A percentile compares a stretch with the other conserved stretches of the same genome.
Evolutionary conservation across 257 asterid species (phyloP).

Genomic region (Solanum chmielewskii): DNA sequence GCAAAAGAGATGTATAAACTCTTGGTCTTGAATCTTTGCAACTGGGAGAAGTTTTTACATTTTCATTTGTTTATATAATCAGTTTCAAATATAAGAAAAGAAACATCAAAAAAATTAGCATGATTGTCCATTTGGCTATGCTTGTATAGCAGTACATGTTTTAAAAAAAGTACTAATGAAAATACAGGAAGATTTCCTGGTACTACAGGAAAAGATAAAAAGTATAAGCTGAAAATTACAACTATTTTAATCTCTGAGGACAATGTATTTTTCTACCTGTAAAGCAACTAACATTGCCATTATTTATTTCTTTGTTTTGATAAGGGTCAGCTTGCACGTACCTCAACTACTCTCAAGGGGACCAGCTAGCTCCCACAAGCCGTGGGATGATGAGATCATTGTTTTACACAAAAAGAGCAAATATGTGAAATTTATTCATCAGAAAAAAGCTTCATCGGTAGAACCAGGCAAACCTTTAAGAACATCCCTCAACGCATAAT

Average conservation of each 20-base stretch:
- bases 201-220: not conserved
- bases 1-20: too few relatives aligned
- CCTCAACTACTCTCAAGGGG: not conserved
- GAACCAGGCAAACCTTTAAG: slow-evolving; percentile 74
- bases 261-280: not conserved
- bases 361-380: not conserved
- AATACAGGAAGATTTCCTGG: not conserved
- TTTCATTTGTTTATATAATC: not conserved
- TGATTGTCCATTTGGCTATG: not conserved
- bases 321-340: not conserved
- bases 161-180: not conserved
- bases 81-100: not conserved
- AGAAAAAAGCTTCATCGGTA: slow-evolving; percentile 16
- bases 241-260: too few relatives aligned
- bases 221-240: not conserved
- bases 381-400: not conserved
- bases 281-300: not conserved
- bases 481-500: slow-evolving; percentile 77
- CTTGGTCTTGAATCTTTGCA: too few relatives aligned
- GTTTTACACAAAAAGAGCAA: not conserved
- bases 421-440: not conserved
- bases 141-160: not conserved
- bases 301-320: not conserved
- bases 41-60: too few relatives aligned
- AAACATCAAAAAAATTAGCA: not conserved